Conservation (phyloP, 169 alveolate species). For the Besnoitia besnoiti region DNA sequence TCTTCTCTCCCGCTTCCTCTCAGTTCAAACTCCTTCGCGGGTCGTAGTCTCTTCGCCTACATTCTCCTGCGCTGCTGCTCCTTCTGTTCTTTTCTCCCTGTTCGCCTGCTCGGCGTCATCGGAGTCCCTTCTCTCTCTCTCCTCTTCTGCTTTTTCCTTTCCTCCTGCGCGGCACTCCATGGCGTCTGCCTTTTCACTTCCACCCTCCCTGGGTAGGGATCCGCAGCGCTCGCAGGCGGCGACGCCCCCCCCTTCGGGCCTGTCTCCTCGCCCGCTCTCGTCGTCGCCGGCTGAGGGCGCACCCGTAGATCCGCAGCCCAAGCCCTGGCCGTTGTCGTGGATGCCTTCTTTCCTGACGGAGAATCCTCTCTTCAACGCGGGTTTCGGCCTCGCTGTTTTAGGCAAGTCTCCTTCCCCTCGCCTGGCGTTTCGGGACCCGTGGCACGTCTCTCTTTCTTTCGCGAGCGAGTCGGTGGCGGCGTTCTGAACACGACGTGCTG, state of each 20-base stretch:
- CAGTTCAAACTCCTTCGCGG: no score
- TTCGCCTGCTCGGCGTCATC: background rate
- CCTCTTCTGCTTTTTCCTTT: background rate
- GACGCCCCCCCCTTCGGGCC: background rate
- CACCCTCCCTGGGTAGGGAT: background rate
- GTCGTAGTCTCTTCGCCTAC: no score
- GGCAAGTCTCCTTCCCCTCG: background rate
- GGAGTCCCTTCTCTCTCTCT: background rate
- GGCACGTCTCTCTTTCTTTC: background rate
- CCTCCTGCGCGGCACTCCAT: background rate
- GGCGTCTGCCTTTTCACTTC: background rate
- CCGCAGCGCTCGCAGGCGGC: background rate
- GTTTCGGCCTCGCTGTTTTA: slow-evolving; percentile 61
- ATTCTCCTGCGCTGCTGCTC: background rate
- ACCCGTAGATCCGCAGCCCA: background rate
- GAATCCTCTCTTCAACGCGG: slow-evolving; percentile 69
- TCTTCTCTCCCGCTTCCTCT: no score
- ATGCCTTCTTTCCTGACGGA: background rate
- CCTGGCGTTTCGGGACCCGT: background rate
- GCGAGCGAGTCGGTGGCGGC: no score
- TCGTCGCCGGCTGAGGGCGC: background rate
- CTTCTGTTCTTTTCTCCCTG: background rate
- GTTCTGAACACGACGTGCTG: no score
- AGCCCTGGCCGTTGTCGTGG: background rate
- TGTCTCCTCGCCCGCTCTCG: background rate